Base-by-base conservation (phyloP, 768 basidiomycete genomes). In the Rossbeevera mucosa region DNA sequence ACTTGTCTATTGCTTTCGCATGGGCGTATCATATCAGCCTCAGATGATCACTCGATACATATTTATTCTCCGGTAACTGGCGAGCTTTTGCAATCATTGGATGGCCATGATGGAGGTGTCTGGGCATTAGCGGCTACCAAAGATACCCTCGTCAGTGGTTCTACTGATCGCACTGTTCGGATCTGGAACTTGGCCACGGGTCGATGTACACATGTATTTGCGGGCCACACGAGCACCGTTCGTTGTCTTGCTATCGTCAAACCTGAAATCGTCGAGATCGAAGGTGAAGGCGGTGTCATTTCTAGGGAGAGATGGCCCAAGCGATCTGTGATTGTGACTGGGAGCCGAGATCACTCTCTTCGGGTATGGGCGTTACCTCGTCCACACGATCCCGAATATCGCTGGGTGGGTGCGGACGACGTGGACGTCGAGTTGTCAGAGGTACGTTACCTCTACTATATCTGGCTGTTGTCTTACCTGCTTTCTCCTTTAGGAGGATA, bases 21-120 rank as follows among this genome's bases (percentile, higher is more conserved):
- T 54, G 89, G 90, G 26, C 91, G 94, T 55, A 92, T 99, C 71
- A 92, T 99, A 63, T 94, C 91, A 11, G 94, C 95, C 11, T 95
- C 93, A 0, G 95, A 99, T 69, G 94, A 97, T 70, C 92, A 97
- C 61, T 90, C 92, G 4, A 96, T 98, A 63, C 91, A 94, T 64
- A 84, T 99, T 43, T 97, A 95, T 67, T 88, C 86, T 21, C 94
- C 91, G n/a, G 67, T 79, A 20, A 89, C 86, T 0, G 95, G 95
- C 12, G 77, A 81, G 31, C 78, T 90, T 20, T 68, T 86, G 5
- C 82, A 80, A 38, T 80, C 85, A 2, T 77, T 98, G 40, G 79
- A 88, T 52, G 95, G 94, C 3, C 94, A 98, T 61, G 90, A 93
- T 59, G 94, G 94, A 46, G 94, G 94, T 16, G 93, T 98, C 1